These are phyloP conservation scores for Penicillium paxilli DNA, from an alignment of 495 filamentous ascomycete species.

Conservation along the genomic window DNA sequence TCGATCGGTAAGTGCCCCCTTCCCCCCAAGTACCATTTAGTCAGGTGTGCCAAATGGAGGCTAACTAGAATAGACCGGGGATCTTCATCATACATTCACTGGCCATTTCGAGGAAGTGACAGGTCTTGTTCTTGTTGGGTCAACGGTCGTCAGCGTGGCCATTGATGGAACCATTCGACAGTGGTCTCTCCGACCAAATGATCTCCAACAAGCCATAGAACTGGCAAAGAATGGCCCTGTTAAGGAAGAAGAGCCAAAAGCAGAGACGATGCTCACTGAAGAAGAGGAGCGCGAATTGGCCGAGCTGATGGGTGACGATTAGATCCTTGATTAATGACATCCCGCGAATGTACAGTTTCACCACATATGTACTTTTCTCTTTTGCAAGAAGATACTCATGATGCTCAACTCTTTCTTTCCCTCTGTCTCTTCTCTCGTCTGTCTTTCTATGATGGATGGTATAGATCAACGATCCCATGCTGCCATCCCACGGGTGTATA, in stretches of 20 bases:
- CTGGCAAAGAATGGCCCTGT: slow-evolving; percentile 56
- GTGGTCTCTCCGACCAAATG: slow-evolving; percentile 69
- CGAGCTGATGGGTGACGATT: slow-evolving; percentile 75
- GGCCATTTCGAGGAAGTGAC: slow-evolving; percentile 95
- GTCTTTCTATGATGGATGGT: no score
- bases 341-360: background rate
- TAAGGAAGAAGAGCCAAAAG: slow-evolving; percentile 44
- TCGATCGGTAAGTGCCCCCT: slow-evolving; percentile 49
- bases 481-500: no score
- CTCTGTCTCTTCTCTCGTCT: no score
- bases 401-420: background rate
- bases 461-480: no score
- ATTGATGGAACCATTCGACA: slow-evolving; percentile 86
- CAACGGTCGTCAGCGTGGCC: slow-evolving; percentile 70
- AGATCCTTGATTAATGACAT: slow-evolving; percentile 17
- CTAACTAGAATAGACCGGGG: slow-evolving; percentile 53
- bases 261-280: slow-evolving; percentile 60
- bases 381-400: background rate
- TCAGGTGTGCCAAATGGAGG: slow-evolving; percentile 12
- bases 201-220: slow-evolving; percentile 62
- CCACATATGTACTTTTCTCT: background rate
- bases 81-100: slow-evolving; percentile 71
- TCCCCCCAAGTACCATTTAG: background rate
- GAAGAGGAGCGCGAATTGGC: slow-evolving; percentile 88
- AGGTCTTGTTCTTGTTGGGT: slow-evolving; percentile 64